Evolutionary conservation across 352 stramenopile species (phyloP), one percentile per base, ranked within the genome.

Genomic region (Albugo candida): DNA sequence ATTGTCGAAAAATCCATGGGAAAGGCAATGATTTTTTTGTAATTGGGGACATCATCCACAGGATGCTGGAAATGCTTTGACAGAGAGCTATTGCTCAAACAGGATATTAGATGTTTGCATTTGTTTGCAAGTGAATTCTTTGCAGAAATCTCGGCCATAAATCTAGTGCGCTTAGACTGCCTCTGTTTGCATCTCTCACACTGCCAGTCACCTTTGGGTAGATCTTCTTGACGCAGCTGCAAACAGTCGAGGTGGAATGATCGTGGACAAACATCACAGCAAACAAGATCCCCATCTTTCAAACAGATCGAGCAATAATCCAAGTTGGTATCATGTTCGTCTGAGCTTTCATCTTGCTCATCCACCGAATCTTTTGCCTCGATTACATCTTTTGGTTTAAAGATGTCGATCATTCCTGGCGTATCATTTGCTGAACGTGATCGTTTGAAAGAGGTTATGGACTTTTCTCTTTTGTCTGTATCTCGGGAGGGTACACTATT

Each of bases 161-260:
- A 83, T 2, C 47, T 56, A 20, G 70, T 59, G 31, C 83, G 83
- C 45, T 70, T 70, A 41, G 74, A 83, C 38, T 43, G 3, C 24
- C 69, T 67, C 52, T 83, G 83, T 24, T 59, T 61, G 61, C 76
- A 89, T 51, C 86, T 70, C 2, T 50, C 51, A 47, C 76, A 89
- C 53, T 89, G 73, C 76, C 76, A 89, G 45, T 86, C 67, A n/a
- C 73, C 76, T 43, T 82, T 64, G 0, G 76, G 76, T 5, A 89
- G 54, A 36, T 89, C 73, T 41, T 63, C 70, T 47, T 86, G 69
- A 5, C 53, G 65, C 62, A 86, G 70, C 17, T 71, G 56, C 20
- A 88, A 41, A 48, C 91, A 97, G 24, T 74, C 69, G 20, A 82
- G 41, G 52, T 97, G 91, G 70, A 88, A 97, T 35, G 83, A 86